Evolutionary conservation across 2,329 filamentous ascomycete species (phyloP), one percentile per base, ranked within the genome.

Genomic region (Nothophoma quercina): DNA sequence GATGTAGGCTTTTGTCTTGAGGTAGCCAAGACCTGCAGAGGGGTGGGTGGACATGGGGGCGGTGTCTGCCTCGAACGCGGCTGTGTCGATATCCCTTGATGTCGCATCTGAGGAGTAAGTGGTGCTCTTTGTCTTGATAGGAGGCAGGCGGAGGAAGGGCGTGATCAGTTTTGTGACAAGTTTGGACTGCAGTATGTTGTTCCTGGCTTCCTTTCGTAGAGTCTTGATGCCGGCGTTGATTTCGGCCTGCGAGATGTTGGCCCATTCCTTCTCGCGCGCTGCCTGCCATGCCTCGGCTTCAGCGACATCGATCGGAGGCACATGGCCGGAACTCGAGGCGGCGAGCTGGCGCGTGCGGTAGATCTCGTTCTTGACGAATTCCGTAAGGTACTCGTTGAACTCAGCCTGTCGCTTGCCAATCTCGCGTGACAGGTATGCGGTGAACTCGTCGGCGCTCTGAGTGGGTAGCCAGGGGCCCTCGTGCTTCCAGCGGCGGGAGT

Each of bases 1-100:
- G 35, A 85, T 72, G 63, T 81, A 76, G 18, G 82, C 76, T 47
- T 79, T 77, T 10, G 82, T 83, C 40, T 83, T 80, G 3, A 83
- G 74, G 67, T 89, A 88, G 12, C 83, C 82, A 5, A 89, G 75
- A 57, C 86, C 86, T 4, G 83, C 86, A 4, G 83, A 86, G 2
- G 86, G 86, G 70, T 89, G 86, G 7, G 86, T 88, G 51, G 80
- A 81, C 1, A 84, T 83, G 55, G 77, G 56, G 58, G 70, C 57
- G 62, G 66, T 68, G 65, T 80, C 63, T 33, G 65, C 59, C 53
- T 67, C 62, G 52, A 72, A 70, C n/a, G 51, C 51, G 48, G 62
- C 64, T 18, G 61, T 42, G 7, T 64, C 52, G 18, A 56, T 32
- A 21, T 75, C 69, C 47, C 72, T 61, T 57, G 56, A 69, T 8